Conservation (phyloP, 2,329 filamentous ascomycete genomes). For the Fonsecaea erecta region DNA sequence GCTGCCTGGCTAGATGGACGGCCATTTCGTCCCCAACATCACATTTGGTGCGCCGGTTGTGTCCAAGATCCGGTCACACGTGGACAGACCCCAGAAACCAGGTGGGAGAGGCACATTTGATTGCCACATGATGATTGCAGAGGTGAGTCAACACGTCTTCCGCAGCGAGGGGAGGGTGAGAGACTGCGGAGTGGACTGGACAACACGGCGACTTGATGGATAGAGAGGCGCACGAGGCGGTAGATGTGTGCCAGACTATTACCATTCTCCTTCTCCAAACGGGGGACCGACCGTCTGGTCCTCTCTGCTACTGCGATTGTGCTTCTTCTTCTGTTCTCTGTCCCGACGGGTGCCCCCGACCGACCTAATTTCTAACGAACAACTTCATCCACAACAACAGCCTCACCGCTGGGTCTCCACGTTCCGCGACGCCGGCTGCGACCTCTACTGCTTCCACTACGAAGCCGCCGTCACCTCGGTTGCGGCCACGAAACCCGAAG, state of each 20-base stretch:
- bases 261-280: too few species aligned
- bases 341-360: too few species aligned
- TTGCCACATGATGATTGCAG: constrained; percentile 99
- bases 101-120: constrained; percentile 91
- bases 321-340: too few species aligned
- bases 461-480: constrained; percentile 86
- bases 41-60: constrained; percentile 96
- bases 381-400: too few species aligned
- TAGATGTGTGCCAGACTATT: too few species aligned
- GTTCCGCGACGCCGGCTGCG: constrained; percentile 90
- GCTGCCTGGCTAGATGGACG: constrained; percentile 74
- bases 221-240: neutral
- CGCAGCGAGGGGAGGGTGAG: neutral
- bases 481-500: constrained; percentile 78
- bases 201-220: neutral
- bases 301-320: too few species aligned
- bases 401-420: constrained; percentile 98
- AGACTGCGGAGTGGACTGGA: neutral
- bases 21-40: constrained; percentile 98
- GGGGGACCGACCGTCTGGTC: too few species aligned
- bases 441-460: constrained; percentile 99
- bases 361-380: constrained; percentile 4
- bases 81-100: constrained; percentile 71
- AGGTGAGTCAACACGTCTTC: constrained; percentile 65
- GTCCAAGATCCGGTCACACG: constrained; percentile 86